Evolutionary conservation across 495 filamentous ascomycete genomes (phyloP).

Genomic region (Xylaria longipes): DNA sequence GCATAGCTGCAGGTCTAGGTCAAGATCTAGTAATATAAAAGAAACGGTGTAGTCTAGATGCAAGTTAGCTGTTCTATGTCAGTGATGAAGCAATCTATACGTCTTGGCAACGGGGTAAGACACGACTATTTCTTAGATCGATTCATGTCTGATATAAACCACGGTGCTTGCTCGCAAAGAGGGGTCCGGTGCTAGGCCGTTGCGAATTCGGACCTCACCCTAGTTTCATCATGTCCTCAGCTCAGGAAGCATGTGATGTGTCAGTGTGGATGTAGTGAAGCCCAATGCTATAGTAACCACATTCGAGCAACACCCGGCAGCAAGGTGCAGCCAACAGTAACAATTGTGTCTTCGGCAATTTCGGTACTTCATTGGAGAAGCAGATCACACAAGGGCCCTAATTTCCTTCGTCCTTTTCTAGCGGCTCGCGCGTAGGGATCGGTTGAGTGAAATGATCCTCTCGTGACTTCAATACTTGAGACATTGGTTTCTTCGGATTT

Average conservation of each 20-base stretch:
- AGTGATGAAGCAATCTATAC: neutral
- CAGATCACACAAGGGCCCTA: neutral
- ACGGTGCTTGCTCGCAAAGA: neutral
- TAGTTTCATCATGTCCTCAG: neutral
- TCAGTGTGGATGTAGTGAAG: neutral
- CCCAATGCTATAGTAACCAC: neutral
- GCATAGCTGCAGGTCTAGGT: neutral
- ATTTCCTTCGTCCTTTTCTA: neutral
- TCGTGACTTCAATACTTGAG: neutral
- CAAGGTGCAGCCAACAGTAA: neutral
- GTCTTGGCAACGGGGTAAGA: slow-evolving; percentile 1
- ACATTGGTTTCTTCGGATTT: slow-evolving; percentile 3
- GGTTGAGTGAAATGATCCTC: neutral
- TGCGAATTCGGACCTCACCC: neutral
- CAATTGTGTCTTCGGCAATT: neutral
- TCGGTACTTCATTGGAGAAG: neutral
- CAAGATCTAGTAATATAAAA: neutral
- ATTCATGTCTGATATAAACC: neutral
- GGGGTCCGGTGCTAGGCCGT: neutral
- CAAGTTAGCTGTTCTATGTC: neutral
- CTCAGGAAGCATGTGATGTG: neutral
- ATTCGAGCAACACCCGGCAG: neutral
- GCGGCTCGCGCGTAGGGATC: neutral
- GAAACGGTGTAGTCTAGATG: neutral
- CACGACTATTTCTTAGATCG: neutral